Base-by-base conservation (phyloP, 345 rosid species). In the Pugionium dolabratum region DNA sequence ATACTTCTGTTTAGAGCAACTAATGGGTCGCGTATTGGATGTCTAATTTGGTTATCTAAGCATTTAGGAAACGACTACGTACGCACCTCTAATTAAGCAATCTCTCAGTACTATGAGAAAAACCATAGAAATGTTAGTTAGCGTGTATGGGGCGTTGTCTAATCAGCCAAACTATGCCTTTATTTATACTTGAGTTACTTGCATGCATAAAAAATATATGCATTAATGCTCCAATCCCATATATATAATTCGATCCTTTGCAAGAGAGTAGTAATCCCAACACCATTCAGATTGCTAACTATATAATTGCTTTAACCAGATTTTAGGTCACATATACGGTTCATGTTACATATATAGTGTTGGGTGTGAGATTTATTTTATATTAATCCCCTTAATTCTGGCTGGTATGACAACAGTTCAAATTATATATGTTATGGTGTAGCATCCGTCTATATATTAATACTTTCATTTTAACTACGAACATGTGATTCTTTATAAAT, bases 191-290 rank as follows among this genome's bases (percentile, higher is more conserved):
- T n/a, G 8, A 54, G 37, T 36, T 39, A 53, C 34, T 62, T 70
- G 42, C 34, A 70, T 44, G 56, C 75, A 54, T 70, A 70, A 44
- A 62, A 36, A 18, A 18, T 29, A 53, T 43, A 34, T 50, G 45
- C 45, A 51, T 51, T 3, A 4, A 34, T 60, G n/a, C 44, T 60
- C 34, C 52, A 28, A 18, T 18, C 18, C 18, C 18, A 18, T 18
- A 18, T 18, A 18, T 18, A 18, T 18, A 18, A 18, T 18, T 18
- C 18, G 9, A 42, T 28, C 32, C 8, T 48, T 58, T 58, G 39
- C 10, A 50, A 46, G 33, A 69, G 44, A 59, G 44, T 28, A 48
- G 46, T 34, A 69, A 58, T 26, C 27, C 52, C 44, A 68, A 49
- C 58, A 26, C 11, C 30, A 58, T 39, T 58, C n/a, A 40, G n/a